Evolutionary conservation across 192 early-diverging fungal genomes (phyloP).

Genomic region (Gonapodya sp.): DNA sequence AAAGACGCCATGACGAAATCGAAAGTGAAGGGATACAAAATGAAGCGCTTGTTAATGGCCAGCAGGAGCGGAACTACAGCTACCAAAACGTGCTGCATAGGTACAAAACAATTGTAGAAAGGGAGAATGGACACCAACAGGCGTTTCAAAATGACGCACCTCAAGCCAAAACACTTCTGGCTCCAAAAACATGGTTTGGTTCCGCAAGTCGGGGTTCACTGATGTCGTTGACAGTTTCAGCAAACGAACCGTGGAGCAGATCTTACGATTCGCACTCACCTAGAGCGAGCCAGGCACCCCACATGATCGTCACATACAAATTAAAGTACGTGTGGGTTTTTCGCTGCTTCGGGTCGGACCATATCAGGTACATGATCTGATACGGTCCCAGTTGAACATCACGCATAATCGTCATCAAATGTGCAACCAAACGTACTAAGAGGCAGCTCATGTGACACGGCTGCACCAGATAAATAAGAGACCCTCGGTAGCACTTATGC

Average conservation of each 20-base stretch:
- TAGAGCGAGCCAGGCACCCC: constrained; percentile 22
- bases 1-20: constrained; percentile 39
- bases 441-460: constrained; percentile 46
- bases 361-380: background rate
- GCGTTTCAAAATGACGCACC: constrained; percentile 12
- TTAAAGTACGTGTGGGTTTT: constrained; percentile 22
- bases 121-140: no score
- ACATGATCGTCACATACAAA: constrained; percentile 46
- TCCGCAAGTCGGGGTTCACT: constrained; percentile 38
- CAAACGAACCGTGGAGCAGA: background rate
- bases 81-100: constrained; percentile 37
- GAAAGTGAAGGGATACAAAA: constrained; percentile 33
- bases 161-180: constrained; percentile 42
- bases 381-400: no score
- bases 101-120: no score
- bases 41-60: constrained; percentile 40
- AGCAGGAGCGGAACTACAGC: constrained; percentile 36
- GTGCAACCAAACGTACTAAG: constrained; percentile 25
- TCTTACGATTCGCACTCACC: background rate
- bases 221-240: constrained; percentile 21
- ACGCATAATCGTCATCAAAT: no score
- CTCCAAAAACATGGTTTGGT: constrained; percentile 33
- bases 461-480: constrained; percentile 36
- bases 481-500: constrained; percentile 32
- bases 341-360: background rate